Evolutionary conservation across 306 rosid species (phyloP).

Genomic region (Malus fusca): DNA sequence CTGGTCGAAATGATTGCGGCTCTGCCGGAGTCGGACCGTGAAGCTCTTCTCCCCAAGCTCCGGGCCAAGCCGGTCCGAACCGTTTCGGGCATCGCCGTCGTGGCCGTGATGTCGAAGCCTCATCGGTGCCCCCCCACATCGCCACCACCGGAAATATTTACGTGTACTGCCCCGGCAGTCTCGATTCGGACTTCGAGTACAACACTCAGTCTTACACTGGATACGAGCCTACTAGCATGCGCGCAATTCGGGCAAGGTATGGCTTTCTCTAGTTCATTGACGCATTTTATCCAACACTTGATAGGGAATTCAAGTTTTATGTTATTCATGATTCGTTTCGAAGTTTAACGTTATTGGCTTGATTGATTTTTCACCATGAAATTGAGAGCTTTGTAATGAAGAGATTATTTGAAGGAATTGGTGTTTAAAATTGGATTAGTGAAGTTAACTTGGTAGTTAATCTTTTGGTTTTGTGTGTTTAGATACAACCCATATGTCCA

Average conservation of each 20-base stretch:
- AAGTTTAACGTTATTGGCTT: not conserved
- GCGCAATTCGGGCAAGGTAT: too few species aligned
- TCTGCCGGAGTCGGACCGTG: too few species aligned
- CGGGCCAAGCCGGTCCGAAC: too few species aligned
- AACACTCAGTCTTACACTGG: too few species aligned
- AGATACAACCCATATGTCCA: constrained; percentile 98
- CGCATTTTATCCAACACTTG: not conserved
- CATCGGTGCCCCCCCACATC: constrained; percentile 45
- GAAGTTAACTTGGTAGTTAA: too few species aligned
- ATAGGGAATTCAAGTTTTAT: not conserved
- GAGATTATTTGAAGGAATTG: not conserved
- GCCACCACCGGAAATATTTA: constrained; percentile 41
- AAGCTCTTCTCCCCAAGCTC: too few species aligned
- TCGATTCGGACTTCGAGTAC: too few species aligned
- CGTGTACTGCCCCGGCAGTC: too few species aligned
- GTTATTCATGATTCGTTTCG: not conserved
- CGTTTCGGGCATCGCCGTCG: too few species aligned
- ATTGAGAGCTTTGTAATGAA: not conserved
- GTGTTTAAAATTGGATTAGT: not conserved
- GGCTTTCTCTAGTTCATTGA: not conserved
- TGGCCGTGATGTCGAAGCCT: too few species aligned
- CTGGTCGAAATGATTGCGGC: too few species aligned
- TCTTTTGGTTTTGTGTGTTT: constrained; percentile 5
- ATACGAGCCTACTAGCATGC: too few species aligned
- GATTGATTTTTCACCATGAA: not conserved